A percentile compares a stretch with the other conserved stretches of the same genome.
These are phyloP conservation scores for Leucoagaricus sp. DNA, from an alignment of 1,284 basidiomycete genomes.

Conservation along the genomic window DNA sequence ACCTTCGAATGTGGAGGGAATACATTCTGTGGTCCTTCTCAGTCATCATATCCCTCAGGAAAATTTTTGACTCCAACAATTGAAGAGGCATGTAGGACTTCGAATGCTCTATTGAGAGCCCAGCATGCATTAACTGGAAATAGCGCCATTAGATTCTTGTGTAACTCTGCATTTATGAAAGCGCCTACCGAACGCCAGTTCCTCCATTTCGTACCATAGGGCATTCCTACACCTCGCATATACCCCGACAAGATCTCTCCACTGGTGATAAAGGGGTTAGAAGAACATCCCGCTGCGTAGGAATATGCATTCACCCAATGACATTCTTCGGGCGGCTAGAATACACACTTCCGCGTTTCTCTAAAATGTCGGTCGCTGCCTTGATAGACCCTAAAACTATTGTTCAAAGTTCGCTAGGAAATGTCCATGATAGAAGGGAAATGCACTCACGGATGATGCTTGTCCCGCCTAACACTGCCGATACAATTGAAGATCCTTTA, in stretches of 20 bases:
- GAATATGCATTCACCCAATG: slow-evolving; percentile 28
- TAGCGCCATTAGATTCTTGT: background rate
- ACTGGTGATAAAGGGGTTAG: slow-evolving; percentile 10
- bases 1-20: slow-evolving; percentile 23
- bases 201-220: slow-evolving; percentile 31
- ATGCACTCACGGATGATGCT: slow-evolving; percentile 22
- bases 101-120: slow-evolving; percentile 27
- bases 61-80: slow-evolving; percentile 25
- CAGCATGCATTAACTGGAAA: slow-evolving; percentile 30
- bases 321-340: slow-evolving; percentile 38
- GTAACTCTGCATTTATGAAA: background rate
- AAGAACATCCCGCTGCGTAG: background rate
- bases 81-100: slow-evolving; percentile 27
- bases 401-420: background rate
- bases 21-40: slow-evolving; percentile 19
- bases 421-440: background rate
- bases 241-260: slow-evolving; percentile 30
- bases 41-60: slow-evolving; percentile 24
- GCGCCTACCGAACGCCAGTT: slow-evolving; percentile 31
- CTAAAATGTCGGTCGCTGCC: slow-evolving; percentile 34
- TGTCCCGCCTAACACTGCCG: slow-evolving; percentile 23
- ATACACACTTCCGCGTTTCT: slow-evolving; percentile 38
- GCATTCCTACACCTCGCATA: slow-evolving; percentile 33
- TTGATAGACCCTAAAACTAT: slow-evolving; percentile 32
- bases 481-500: slow-evolving; percentile 17